Evolutionary conservation across 352 stramenopile genomes (phyloP), one percentile per base, ranked within the genome.

Genomic region (Globisporangium irregulare): DNA sequence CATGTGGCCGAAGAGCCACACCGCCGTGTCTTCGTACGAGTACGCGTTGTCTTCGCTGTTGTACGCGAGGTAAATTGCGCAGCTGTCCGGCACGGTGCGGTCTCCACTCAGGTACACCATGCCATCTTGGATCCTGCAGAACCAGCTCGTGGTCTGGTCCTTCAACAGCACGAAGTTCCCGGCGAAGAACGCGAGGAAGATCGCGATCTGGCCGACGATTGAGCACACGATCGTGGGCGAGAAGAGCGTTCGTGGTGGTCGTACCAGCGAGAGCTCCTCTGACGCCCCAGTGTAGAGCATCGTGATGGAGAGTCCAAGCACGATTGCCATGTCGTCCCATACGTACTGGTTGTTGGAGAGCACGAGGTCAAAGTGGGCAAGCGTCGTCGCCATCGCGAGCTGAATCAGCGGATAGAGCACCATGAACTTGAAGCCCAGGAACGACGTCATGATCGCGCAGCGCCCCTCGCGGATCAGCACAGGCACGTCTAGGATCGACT

Each of bases 391-490:
- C 43, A 51, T 51, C 43, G 43, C 43, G 43, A 51, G 43, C 18
- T 51, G 43, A 15, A 51, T 51, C 43, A 51, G 3, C 5, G 76
- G 72, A 50, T 88, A 88, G 65, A 86, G n/a, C 51, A 88, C 75
- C 73, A 89, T 83, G 64, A 74, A 86, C 73, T 89, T 89, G 72
- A 86, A 82, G 2, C 63, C 75, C 1, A 79, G 29, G 63, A 86
- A 84, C 55, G 77, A 82, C 5, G 80, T 86, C 25, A 70, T 76
- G 8, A 98, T 69, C 14, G 90, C 82, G 70, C 90, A 96, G 0
- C 89, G 78, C 20, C 90, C 92, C 70, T 98, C 92, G n/a, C 78
- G 81, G 4, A 95, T 68, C 5, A 98, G 72, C 56, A 89, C 84
- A 0, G 80, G 67, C 14, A 97, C 88, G 66, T 87, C 84, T 41